These are phyloP conservation scores for Starmerella stellata DNA, from an alignment of 805 yeast genomes.

Conservation along the genomic window DNA sequence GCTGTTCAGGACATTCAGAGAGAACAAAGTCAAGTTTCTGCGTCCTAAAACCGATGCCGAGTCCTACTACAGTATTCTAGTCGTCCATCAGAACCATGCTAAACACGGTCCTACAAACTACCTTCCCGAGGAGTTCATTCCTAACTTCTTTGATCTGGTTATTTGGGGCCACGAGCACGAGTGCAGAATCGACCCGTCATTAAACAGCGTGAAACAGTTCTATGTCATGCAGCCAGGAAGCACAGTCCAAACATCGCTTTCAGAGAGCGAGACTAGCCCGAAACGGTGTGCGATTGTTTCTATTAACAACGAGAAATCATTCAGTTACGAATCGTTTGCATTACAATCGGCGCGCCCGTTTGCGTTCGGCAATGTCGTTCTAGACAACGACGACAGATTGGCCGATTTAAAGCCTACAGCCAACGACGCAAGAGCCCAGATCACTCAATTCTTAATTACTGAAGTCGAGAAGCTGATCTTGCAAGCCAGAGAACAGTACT, in stretches of 20 bases:
- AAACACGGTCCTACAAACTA: slow-evolving; percentile 58
- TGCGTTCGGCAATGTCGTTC: slow-evolving; percentile 44
- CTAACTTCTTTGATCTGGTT: slow-evolving; percentile 62
- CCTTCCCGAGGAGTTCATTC: slow-evolving; percentile 70
- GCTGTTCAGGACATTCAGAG: slow-evolving; percentile 60
- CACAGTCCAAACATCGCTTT: slow-evolving; percentile 75
- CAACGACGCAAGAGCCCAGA: slow-evolving; percentile 26
- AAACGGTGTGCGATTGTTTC: slow-evolving; percentile 60
- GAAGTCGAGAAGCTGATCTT: slow-evolving; percentile 52
- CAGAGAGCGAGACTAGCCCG: slow-evolving; percentile 62
- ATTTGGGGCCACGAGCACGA: slow-evolving; percentile 99
- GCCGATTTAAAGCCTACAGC: slow-evolving; percentile 39
- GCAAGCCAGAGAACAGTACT: slow-evolving; percentile 38
- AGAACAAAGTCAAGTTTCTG: slow-evolving; percentile 60
- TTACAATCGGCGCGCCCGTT: slow-evolving; percentile 69
- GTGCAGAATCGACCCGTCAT: slow-evolving; percentile 52
- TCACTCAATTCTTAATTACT: slow-evolving; percentile 38
- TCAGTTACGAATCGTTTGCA: slow-evolving; percentile 39
- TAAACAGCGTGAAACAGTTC: slow-evolving; percentile 41
- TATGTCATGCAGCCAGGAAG: slow-evolving; percentile 84
- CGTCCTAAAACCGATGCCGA: slow-evolving; percentile 42
- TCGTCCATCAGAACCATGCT: slow-evolving; percentile 77
- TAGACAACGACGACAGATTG: slow-evolving; percentile 24
- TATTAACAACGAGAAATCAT: slow-evolving; percentile 36
- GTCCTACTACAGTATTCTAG: slow-evolving; percentile 68